A percentile compares a stretch with the other conserved stretches of the same genome.
Evolutionary conservation across 352 stramenopile species (phyloP).

Genomic region (Phytophthora pinifolia): DNA sequence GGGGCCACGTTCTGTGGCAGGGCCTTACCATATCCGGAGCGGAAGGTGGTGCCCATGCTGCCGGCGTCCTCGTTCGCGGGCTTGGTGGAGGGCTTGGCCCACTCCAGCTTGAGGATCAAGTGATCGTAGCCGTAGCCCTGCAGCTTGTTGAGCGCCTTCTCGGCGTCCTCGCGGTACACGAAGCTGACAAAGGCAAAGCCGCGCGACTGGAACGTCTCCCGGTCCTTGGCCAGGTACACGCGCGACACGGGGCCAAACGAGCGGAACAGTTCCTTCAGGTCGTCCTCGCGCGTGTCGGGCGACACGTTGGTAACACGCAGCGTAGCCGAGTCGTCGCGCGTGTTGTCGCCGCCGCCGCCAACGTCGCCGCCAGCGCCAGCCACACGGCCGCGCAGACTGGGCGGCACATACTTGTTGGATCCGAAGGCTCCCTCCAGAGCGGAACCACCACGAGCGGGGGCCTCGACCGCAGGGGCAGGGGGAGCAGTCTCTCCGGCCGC

Average conservation of each 20-base stretch:
- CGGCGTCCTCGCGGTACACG: constrained; percentile 95
- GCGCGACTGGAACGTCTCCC: constrained; percentile 96
- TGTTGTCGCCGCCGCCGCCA: constrained; percentile 32
- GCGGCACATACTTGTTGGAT: constrained; percentile 87
- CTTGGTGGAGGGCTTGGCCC: constrained; percentile 96
- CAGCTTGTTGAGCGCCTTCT: constrained; percentile 96
- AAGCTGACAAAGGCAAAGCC: constrained; percentile 99
- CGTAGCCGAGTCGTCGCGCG: constrained; percentile 84
- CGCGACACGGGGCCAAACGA: constrained; percentile 95
- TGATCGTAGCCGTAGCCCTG: constrained; percentile 99
- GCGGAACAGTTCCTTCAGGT: constrained; percentile 98
- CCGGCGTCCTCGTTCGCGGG: constrained; percentile 66
- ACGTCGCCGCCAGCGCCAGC: constrained; percentile 35
- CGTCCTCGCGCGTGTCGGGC: constrained; percentile 97
- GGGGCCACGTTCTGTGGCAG: constrained; percentile 84
- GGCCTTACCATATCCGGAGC: constrained; percentile 87
- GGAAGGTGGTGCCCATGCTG: constrained; percentile 87
- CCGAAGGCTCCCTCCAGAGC: constrained; percentile 72
- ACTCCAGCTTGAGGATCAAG: constrained; percentile 99
- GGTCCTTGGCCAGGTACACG: constrained; percentile 98
- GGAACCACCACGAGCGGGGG: constrained; percentile 40
- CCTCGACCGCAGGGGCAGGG: constrained; percentile 29
- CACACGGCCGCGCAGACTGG: constrained; percentile 68
- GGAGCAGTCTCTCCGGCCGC: constrained; percentile 30
- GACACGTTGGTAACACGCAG: constrained; percentile 99